Conservation (phyloP, 768 basidiomycete genomes). For the Leccinum broughii region DNA sequence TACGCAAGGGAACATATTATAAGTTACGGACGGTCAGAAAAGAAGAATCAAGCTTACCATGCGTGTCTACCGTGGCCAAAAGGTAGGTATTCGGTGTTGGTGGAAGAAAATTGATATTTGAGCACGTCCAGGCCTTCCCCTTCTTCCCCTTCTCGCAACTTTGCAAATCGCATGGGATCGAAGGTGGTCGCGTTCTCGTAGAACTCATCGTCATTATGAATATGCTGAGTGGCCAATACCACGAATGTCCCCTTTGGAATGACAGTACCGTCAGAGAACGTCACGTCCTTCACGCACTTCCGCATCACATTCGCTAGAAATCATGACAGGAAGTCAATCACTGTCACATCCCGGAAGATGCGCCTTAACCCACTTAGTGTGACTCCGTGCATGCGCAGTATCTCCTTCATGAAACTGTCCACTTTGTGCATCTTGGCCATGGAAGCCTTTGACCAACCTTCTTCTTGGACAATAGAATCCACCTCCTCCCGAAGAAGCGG, state of each 20-base stretch:
- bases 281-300: conserved; percentile 15
- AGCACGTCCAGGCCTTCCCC: neutral
- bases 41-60: neutral
- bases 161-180: neutral
- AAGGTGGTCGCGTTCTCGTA: conserved; percentile 36
- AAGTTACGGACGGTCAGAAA: neutral
- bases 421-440: conserved; percentile 21
- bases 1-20: neutral
- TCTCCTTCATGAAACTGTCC: conserved; percentile 21
- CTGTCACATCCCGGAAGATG: neutral
- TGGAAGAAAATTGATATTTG: neutral
- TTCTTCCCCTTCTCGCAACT: neutral
- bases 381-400: conserved; percentile 33
- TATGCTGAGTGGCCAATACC: conserved; percentile 20
- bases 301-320: conserved; percentile 10
- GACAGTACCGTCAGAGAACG: conserved; percentile 39
- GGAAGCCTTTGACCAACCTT: conserved; percentile 22
- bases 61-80: neutral
- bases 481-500: conserved; percentile 19
- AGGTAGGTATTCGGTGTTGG: neutral
- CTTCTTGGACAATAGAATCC: conserved; percentile 8
- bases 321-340: neutral
- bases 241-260: conserved; percentile 36
- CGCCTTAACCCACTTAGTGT: conserved; percentile 19
- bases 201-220: conserved; percentile 22